phyloP scores from a whole-genome alignment of 805 yeast genomes.

The Candida ipomoeae region DNA sequence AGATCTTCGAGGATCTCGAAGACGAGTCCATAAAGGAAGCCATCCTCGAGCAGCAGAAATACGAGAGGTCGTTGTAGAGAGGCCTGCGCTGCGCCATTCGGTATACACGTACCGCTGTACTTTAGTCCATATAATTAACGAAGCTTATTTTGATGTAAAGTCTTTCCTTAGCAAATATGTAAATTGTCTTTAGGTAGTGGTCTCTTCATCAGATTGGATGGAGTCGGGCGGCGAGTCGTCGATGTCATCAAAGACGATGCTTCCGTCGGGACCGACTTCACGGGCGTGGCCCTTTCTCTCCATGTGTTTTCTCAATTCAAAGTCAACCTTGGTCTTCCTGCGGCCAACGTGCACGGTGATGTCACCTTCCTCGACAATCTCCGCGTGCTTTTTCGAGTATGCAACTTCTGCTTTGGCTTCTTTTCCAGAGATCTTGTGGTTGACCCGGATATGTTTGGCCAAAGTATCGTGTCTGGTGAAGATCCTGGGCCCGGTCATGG shows the following conservation, averaged over 20 bases:
- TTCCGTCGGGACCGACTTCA: slow-evolving; percentile 16
- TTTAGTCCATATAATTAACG: slow-evolving; percentile 1
- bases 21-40: slow-evolving; percentile 57
- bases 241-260: slow-evolving; percentile 12
- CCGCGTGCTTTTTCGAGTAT: slow-evolving; percentile 42
- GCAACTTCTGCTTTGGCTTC: slow-evolving; percentile 48
- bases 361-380: slow-evolving; percentile 46
- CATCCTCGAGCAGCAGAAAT: slow-evolving; percentile 55
- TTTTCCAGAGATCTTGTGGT: slow-evolving; percentile 43
- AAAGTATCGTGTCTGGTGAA: slow-evolving; percentile 93
- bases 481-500: slow-evolving; percentile 59
- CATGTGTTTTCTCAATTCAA: slow-evolving; percentile 44
- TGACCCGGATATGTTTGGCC: slow-evolving; percentile 72
- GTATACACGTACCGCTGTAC: slow-evolving; percentile 2
- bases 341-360: slow-evolving; percentile 45
- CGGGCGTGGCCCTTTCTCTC: slow-evolving; percentile 26
- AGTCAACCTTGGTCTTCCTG: slow-evolving; percentile 43
- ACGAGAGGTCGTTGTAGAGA: slow-evolving; percentile 32
- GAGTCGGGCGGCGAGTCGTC: slow-evolving; percentile 16
- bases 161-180: neutral
- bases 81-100: neutral
- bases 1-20: slow-evolving; percentile 50
- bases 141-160: neutral
- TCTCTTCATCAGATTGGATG: slow-evolving; percentile 9
- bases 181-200: neutral